phyloP scores from a whole-genome alignment of 2,329 filamentous ascomycete genomes.

The Colletotrichum costaricense region DNA sequence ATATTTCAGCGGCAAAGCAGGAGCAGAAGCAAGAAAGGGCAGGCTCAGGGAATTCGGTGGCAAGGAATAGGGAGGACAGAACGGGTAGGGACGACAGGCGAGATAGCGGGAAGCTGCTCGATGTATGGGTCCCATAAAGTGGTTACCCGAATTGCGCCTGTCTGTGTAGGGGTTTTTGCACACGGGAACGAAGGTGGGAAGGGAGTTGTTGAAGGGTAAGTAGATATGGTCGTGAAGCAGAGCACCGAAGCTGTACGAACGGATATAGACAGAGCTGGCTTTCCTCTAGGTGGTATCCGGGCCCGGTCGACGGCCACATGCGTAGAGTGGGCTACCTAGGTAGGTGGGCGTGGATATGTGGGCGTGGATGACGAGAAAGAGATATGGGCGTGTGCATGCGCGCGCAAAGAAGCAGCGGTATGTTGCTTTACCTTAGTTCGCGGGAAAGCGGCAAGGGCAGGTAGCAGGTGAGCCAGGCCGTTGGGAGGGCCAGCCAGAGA shows the following conservation, averaged over 20 bases:
- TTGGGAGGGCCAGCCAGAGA: conserved; percentile 16
- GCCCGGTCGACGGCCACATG: conserved; percentile 1
- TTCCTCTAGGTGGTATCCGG: neutral
- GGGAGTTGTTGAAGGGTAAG: neutral
- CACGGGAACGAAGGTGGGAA: no score
- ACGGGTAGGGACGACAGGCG: conserved; percentile 9
- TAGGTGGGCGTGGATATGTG: neutral
- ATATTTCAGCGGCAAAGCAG: neutral
- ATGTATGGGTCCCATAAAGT: conserved; percentile 26
- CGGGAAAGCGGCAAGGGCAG: conserved; percentile 27
- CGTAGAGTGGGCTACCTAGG: neutral
- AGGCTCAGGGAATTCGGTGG: conserved; percentile 2
- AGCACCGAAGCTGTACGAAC: neutral
- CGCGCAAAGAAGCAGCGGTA: neutral
- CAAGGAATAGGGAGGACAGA: conserved; percentile 21
- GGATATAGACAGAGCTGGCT: neutral
- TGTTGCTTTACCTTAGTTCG: neutral
- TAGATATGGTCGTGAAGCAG: neutral
- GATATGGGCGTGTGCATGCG: conserved; percentile 12
- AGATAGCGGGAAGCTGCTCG: conserved; percentile 23
- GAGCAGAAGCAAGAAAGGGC: neutral
- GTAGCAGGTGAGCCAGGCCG: conserved; percentile 23
- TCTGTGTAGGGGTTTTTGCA: conserved; percentile 15
- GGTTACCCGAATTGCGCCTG: conserved; percentile 19
- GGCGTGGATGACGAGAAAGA: neutral